These are phyloP conservation scores for Tieghemiomyces parasiticus DNA, from an alignment of 192 early-diverging fungal genomes.

Conservation along the genomic window DNA sequence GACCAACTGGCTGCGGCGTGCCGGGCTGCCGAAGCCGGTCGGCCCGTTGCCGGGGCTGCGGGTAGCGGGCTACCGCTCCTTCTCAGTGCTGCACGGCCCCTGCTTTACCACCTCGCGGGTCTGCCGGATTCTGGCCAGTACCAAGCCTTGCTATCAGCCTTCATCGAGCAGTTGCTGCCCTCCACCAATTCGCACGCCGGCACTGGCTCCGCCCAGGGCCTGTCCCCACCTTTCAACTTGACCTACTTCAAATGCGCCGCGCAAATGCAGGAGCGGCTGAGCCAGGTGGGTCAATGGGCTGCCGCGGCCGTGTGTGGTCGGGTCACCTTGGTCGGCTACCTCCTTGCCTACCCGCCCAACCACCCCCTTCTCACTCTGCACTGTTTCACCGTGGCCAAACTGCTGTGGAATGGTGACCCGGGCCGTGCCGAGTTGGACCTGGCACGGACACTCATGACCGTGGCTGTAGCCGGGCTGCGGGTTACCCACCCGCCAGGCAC, in stretches of 20 bases:
- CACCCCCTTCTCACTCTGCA: conserved; percentile 3
- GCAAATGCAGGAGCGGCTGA: background rate
- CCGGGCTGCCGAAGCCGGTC: background rate
- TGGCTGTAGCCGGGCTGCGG: background rate
- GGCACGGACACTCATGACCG: background rate
- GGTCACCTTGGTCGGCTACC: background rate
- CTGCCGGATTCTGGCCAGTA: too few relatives aligned
- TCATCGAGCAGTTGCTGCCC: background rate
- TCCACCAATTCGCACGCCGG: background rate
- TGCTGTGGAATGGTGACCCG: conserved; percentile 4
- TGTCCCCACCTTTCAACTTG: background rate
- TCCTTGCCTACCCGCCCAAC: background rate
- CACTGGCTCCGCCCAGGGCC: background rate
- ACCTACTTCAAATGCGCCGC: background rate
- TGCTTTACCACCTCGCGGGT: too few relatives aligned
- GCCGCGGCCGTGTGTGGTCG: background rate
- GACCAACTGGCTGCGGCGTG: background rate
- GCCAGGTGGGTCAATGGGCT: background rate
- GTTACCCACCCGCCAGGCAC: background rate
- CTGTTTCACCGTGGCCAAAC: conserved; percentile 7
- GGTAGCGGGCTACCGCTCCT: too few relatives aligned
- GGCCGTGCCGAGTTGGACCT: background rate
- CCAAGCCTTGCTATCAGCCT: background rate
- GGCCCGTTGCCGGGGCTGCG: too few relatives aligned
- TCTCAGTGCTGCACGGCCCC: too few relatives aligned